phyloP scores from a whole-genome alignment of 768 basidiomycete genomes.

The Pholiota molesta region DNA sequence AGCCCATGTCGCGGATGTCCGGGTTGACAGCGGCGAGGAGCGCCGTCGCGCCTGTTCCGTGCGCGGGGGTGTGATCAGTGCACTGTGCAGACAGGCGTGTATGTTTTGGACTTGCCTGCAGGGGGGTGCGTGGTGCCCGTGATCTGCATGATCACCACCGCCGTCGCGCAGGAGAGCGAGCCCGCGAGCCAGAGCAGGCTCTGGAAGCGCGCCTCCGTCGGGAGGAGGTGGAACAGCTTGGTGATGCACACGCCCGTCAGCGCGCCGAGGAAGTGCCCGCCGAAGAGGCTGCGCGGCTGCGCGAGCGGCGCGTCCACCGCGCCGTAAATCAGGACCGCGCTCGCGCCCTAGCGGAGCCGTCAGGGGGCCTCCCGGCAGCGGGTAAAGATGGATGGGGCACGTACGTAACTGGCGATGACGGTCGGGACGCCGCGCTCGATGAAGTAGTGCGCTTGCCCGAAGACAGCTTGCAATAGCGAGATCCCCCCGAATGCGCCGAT shows the following conservation, averaged over 20 bases:
- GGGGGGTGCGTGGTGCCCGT: slow-evolving; percentile 57
- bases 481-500: slow-evolving; percentile 54
- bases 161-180: slow-evolving; percentile 43
- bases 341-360: slow-evolving; percentile 44
- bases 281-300: slow-evolving; percentile 53
- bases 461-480: slow-evolving; percentile 51
- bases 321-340: slow-evolving; percentile 58
- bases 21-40: slow-evolving; percentile 47
- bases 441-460: slow-evolving; percentile 52
- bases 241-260: slow-evolving; percentile 52
- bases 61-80: not conserved
- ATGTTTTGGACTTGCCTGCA: slow-evolving; percentile 38
- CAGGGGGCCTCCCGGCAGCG: too few relatives aligned
- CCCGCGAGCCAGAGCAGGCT: slow-evolving; percentile 53
- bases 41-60: slow-evolving; percentile 49
- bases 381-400: slow-evolving; percentile 16
- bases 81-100: too few relatives aligned
- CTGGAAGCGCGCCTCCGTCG: slow-evolving; percentile 42
- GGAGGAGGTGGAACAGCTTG: slow-evolving; percentile 51
- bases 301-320: slow-evolving; percentile 54
- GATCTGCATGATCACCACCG: slow-evolving; percentile 54
- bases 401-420: slow-evolving; percentile 51
- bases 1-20: slow-evolving; percentile 45
- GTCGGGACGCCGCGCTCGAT: slow-evolving; percentile 45
- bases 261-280: slow-evolving; percentile 55